Conservation (phyloP, 2,329 filamentous ascomycete species). For the Nothopassalora personata region DNA sequence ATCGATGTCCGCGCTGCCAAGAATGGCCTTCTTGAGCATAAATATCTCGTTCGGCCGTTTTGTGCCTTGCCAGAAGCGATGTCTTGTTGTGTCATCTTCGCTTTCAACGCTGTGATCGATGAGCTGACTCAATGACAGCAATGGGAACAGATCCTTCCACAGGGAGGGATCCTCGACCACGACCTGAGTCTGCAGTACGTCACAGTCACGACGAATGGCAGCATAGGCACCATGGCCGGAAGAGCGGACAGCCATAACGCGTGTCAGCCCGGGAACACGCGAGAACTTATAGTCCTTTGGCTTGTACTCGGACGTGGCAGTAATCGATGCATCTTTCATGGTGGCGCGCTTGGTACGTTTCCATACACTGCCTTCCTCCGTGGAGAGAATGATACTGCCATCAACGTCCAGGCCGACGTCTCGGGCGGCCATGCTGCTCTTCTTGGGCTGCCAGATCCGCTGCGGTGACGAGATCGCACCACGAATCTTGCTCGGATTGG, state of each 20-base stretch:
- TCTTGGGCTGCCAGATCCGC: constrained; percentile 83
- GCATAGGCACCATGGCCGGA: constrained; percentile 88
- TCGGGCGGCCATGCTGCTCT: constrained; percentile 73
- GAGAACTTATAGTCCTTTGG: constrained; percentile 94
- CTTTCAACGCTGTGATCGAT: constrained; percentile 15
- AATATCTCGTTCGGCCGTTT: constrained; percentile 45
- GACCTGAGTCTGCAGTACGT: constrained; percentile 70
- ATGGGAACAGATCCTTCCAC: constrained; percentile 65
- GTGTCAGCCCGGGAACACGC: constrained; percentile 79
- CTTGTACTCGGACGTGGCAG: constrained; percentile 51
- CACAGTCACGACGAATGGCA: constrained; percentile 76
- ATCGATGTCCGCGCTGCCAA: constrained; percentile 63
- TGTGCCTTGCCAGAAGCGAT: constrained; percentile 46
- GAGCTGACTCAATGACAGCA: constrained; percentile 65
- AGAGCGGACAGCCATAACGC: constrained; percentile 76
- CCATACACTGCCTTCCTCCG: constrained; percentile 89
- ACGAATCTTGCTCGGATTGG: constrained; percentile 85
- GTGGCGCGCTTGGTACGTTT: constrained; percentile 76
- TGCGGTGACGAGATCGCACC: constrained; percentile 72
- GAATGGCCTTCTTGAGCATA: constrained; percentile 50
- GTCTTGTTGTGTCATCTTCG: constrained; percentile 42
- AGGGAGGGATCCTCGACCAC: constrained; percentile 61
- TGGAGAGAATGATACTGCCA: constrained; percentile 90
- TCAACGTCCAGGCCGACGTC: constrained; percentile 89
- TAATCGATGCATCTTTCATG: constrained; percentile 60